phyloP scores from a whole-genome alignment of 2,329 filamentous ascomycete genomes.

The Arthroderma sp. region DNA sequence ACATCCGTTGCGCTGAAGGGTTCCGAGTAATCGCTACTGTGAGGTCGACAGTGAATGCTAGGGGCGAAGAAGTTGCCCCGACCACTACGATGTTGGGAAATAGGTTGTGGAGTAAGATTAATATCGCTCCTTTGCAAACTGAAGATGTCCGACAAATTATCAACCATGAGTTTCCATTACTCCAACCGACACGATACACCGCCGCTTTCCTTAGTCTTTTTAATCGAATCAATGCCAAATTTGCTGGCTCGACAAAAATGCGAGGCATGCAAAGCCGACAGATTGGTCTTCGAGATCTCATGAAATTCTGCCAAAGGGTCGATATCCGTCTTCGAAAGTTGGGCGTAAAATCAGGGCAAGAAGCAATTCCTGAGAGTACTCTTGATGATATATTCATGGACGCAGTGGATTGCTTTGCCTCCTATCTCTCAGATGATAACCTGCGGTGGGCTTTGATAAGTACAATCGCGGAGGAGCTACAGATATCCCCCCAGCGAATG shows the following conservation, averaged over 20 bases:
- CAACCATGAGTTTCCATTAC: conserved; percentile 52
- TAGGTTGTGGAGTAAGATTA: conserved; percentile 73
- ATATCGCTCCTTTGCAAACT: conserved; percentile 51
- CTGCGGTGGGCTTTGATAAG: conserved; percentile 41
- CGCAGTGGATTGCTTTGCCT: conserved; percentile 81
- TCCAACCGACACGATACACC: conserved; percentile 41
- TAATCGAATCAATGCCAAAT: conserved; percentile 27
- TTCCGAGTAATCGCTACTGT: conserved; percentile 91
- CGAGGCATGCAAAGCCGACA: conserved; percentile 38
- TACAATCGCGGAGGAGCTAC: conserved; percentile 73
- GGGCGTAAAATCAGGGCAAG: conserved; percentile 52
- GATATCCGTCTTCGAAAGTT: conserved; percentile 46
- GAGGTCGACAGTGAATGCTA: conserved; percentile 52
- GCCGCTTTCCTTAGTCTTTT: conserved; percentile 46
- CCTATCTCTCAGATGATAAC: conserved; percentile 56
- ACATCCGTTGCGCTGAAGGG: conserved; percentile 64
- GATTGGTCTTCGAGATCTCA: conserved; percentile 60
- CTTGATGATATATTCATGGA: conserved; percentile 85
- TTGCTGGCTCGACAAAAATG: conserved; percentile 25
- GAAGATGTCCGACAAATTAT: conserved; percentile 66
- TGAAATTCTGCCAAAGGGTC: conserved; percentile 82
- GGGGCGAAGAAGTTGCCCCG: conserved; percentile 58
- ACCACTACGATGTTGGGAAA: conserved; percentile 60
- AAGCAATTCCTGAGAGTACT: conserved; percentile 58
- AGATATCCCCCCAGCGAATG: conserved; percentile 68